These are phyloP conservation scores for Fusarium incarnatum DNA, from an alignment of 2,329 filamentous ascomycete genomes.

Conservation along the genomic window DNA sequence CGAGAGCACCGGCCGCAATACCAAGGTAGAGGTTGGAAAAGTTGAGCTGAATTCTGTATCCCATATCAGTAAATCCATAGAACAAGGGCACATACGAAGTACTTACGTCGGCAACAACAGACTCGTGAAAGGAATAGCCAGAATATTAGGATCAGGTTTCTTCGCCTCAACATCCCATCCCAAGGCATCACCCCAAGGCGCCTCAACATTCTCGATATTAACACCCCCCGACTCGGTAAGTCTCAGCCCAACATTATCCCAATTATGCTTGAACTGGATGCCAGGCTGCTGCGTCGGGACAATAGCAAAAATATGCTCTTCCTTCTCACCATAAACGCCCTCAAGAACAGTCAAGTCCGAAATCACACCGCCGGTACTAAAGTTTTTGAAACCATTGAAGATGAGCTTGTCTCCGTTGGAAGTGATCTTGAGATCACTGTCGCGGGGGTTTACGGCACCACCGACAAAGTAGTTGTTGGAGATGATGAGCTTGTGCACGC, in stretches of 20 bases:
- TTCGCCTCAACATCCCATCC: slow-evolving; percentile 12
- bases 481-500: slow-evolving; percentile 67
- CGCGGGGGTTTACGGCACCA: slow-evolving; percentile 73
- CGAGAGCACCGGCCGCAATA: slow-evolving; percentile 4
- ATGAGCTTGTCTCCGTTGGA: slow-evolving; percentile 65
- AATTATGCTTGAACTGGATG: slow-evolving; percentile 15
- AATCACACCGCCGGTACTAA: slow-evolving; percentile 75
- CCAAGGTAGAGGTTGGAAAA: slow-evolving; percentile 19
- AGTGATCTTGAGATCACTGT: slow-evolving; percentile 62
- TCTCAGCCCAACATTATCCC: slow-evolving; percentile 16
- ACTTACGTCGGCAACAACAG: not conserved
- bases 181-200: slow-evolving; percentile 4
- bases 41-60: slow-evolving; percentile 5
- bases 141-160: slow-evolving; percentile 1
- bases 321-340: slow-evolving; percentile 61
- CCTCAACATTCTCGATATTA: slow-evolving; percentile 12
- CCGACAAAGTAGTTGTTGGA: slow-evolving; percentile 74
- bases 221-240: slow-evolving; percentile 10
- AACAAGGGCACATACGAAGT: fast-evolving
- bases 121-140: slow-evolving; percentile 6
- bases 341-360: slow-evolving; percentile 75
- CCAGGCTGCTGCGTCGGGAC: slow-evolving; percentile 12
- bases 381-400: slow-evolving; percentile 73
- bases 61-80: not conserved
- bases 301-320: slow-evolving; percentile 19